Evolutionary conservation across 2,329 filamentous ascomycete species (phyloP), one percentile per base, ranked within the genome.

Genomic region (Aspergillus sp.): DNA sequence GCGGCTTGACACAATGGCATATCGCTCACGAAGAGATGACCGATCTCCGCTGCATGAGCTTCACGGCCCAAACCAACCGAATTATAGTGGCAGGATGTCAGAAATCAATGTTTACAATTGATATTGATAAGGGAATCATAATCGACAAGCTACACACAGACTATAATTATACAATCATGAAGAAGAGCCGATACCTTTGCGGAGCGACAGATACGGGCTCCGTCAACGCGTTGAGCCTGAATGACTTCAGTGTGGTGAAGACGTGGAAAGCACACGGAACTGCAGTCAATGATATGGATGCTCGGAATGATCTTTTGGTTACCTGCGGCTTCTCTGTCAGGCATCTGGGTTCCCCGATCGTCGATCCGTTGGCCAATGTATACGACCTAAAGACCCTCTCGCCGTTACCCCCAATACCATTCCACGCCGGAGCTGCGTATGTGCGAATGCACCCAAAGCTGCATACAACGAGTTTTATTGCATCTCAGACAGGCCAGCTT

Each of bases 381-480:
- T 98, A 96, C 71, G 94, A 98, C 71, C 83, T 99, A 50, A 96
- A 96, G 78, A 95, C 92, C 49, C 85, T 97, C 80, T 85, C 87
- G 17, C 92, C 92, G 21, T 86, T 97, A 72, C 90, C 92, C 4
- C 95, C 95, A 0, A 94, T 99, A 44, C 91, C 95, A 0, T 99
- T 89, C 61, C 94, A 95, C 59, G 90, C 92, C 2, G 92, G 95
- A 8, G 95, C 94, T 39, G 94, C 95, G 38, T 96, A 92, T 79
- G 93, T 97, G 44, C 88, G 95, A 60, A 95, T 99, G 90, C 95
- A 99, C 74, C 95, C 96, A 1, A 89, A 92, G 69, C 90, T 99
- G 85, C 89, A 92, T 19, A 97, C 95, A 0, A 98, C 96, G 0
- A 94, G 91, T 69, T 93, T 99, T 62, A 91, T 99, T 53, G 88